Base-by-base conservation (phyloP, 768 basidiomycete genomes). In the Suillus placidus region DNA sequence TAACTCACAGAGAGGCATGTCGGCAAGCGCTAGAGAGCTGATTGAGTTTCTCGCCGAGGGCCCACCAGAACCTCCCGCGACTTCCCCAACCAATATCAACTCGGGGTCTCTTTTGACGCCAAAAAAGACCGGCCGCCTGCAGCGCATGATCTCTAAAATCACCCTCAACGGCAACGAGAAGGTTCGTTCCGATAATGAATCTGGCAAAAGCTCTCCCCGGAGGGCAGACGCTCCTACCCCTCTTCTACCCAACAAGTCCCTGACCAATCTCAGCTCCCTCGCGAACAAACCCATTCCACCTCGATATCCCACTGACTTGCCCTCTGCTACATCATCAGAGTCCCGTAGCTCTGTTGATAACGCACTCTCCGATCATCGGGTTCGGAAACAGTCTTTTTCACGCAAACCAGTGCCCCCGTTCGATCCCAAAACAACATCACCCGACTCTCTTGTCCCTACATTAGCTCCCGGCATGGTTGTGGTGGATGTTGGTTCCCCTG, bases 131-230 rank as follows among this genome's bases (percentile, higher is more conserved):
- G 87, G 87, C 57, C 84, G 92, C 32, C 78, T 95, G 66, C 89
- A 90, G 76, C 85, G 88, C 68, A 93, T 95, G 88, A 91, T 95
- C 70, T 93, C 92, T 23, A 89, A 87, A 70, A 80, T 94, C 34
- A 88, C 86, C 43, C 79, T 86, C 67, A 83, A 84, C 23, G 64
- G 73, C 61, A 54, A 67, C 42, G 68, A 70, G 60, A 64, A 64
- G 18, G 43, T 35, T 30, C 64, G 64, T 32, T 20, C 35, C 18
- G 64, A 64, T 5, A 67, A 54, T 60, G 78, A 76, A 54, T 72
- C 70, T 55, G 66, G 65, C 20, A 75, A 70, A 52, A 66, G 70
- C 43, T 68, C 73, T 40, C 76, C 75, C 67, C 82, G 77, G 56
- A 79, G 74, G 67, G 61, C 66, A 49, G 71, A 74, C 62, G 30